Conservation (phyloP, 768 basidiomycete genomes). For the Leccinum fibrillosum region DNA sequence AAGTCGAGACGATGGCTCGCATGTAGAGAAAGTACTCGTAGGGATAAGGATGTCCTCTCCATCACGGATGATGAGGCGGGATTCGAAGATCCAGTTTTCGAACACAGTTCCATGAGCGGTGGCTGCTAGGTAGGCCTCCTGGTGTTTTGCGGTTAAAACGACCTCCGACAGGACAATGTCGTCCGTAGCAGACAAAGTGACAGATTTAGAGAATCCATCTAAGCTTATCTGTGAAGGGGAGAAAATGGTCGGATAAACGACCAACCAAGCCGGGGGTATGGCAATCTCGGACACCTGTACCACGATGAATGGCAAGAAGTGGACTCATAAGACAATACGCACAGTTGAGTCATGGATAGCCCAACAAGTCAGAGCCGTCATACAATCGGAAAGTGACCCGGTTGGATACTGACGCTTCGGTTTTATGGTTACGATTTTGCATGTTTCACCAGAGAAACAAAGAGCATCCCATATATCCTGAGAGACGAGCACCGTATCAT, state of each 20-base stretch:
- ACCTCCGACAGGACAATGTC: conserved; percentile 47
- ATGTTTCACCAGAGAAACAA: conserved; percentile 10
- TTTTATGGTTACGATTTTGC: conserved; percentile 24
- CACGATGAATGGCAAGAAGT: conserved; percentile 20
- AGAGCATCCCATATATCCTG: conserved; percentile 32
- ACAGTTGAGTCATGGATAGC: conserved; percentile 39
- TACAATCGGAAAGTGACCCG: neutral
- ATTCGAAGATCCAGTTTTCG: conserved; percentile 42
- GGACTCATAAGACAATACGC: conserved; percentile 8
- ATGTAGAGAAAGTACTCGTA: conserved; percentile 14
- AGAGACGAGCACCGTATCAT: conserved; percentile 30
- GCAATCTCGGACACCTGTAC: conserved; percentile 31
- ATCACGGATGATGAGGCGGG: conserved; percentile 49
- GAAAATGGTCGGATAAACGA: conserved; percentile 36
- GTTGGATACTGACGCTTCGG: conserved; percentile 12
- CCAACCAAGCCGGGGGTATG: conserved; percentile 42
- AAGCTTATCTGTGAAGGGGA: conserved; percentile 12
- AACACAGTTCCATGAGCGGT: conserved; percentile 33
- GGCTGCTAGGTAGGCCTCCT: conserved; percentile 46
- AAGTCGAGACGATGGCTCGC: conserved; percentile 11
- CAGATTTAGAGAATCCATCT: conserved; percentile 10
- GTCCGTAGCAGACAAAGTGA: conserved; percentile 23
- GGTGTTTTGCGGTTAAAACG: conserved; percentile 49
- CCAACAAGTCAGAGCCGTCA: conserved; percentile 32
- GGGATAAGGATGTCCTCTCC: conserved; percentile 39